Percentiles rank a stretch among this genome's conserved stretches.
Conservation (phyloP, 148 eudicot species). For the Vaccinium darrowii region DNA sequence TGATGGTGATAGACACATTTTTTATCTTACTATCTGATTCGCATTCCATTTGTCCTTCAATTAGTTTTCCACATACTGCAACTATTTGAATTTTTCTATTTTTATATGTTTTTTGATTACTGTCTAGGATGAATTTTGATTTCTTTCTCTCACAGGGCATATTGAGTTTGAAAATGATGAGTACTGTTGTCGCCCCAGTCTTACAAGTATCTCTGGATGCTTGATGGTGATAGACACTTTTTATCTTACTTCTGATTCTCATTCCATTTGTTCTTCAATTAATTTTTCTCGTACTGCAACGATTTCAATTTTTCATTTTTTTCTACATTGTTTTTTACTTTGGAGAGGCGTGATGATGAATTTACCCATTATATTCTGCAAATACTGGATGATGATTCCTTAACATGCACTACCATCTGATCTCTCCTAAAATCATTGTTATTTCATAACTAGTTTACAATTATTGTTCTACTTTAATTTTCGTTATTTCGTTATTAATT, state of each 20-base stretch:
- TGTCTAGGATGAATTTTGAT: no score
- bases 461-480: not conserved
- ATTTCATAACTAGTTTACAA: not conserved
- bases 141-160: no score
- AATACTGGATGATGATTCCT: conserved; percentile 8
- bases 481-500: not conserved
- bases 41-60: not conserved
- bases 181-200: conserved; percentile 29
- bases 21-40: conserved; percentile 21
- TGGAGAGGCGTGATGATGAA: conserved; percentile 22
- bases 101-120: no score
- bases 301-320: not conserved
- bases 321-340: not conserved
- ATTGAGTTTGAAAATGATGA: conserved; percentile 28
- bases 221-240: conserved; percentile 24
- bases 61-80: not conserved
- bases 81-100: not conserved
- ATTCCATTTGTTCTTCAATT: not conserved
- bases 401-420: conserved; percentile 37
- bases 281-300: not conserved
- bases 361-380: conserved; percentile 22
- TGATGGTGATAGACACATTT: conserved; percentile 24
- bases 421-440: not conserved
- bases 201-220: conserved; percentile 17
- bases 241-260: conserved; percentile 20